These are phyloP conservation scores for Tubosaeta sp. DNA, from an alignment of 768 basidiomycete species.

Conservation along the genomic window DNA sequence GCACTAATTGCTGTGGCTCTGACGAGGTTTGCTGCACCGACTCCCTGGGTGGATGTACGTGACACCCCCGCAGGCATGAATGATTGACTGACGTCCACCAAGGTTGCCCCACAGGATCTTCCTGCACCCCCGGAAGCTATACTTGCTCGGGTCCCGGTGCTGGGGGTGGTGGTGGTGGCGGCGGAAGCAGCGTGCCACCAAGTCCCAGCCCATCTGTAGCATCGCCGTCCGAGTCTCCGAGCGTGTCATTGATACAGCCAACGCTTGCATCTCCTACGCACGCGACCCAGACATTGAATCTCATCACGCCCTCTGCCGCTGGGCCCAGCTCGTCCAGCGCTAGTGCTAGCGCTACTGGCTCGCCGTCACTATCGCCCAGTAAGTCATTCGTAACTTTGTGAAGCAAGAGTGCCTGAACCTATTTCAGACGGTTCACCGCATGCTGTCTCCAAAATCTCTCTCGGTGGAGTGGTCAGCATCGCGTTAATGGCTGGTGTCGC, in stretches of 20 bases:
- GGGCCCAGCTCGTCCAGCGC: background rate
- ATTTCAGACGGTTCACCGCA: constrained; percentile 6
- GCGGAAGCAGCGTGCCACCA: background rate
- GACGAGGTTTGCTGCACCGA: constrained; percentile 20
- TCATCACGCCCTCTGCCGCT: background rate
- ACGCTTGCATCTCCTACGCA: background rate
- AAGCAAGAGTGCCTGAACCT: background rate
- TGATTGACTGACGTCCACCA: background rate
- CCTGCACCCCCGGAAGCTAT: constrained; percentile 2
- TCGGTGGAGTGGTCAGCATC: constrained; percentile 1
- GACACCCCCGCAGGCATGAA: background rate
- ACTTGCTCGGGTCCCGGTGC: constrained; percentile 1
- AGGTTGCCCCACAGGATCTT: constrained; percentile 18
- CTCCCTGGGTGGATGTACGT: constrained; percentile 21
- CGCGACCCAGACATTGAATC: background rate
- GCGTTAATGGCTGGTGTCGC: constrained; percentile 4
- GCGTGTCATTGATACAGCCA: background rate
- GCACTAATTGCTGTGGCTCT: constrained; percentile 4
- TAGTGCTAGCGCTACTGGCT: background rate
- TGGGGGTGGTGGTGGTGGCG: background rate
- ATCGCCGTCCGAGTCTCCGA: background rate
- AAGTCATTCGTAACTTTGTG: background rate
- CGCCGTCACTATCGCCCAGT: background rate
- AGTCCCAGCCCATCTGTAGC: background rate
- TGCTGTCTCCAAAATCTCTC: background rate